phyloP scores from a whole-genome alignment of 192 early-diverging fungal species.

The Diversispora epigaea region DNA sequence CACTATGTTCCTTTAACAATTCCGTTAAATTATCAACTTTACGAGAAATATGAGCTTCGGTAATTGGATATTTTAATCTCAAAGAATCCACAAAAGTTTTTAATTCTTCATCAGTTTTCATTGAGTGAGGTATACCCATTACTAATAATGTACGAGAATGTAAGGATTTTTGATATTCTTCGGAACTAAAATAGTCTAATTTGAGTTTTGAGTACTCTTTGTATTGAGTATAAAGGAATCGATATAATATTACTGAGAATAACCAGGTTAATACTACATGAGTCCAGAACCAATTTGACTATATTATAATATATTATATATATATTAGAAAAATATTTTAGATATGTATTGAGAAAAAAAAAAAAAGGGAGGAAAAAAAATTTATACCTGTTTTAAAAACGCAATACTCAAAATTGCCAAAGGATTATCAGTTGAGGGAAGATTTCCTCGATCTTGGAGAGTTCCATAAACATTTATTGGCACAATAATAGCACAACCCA shows the following conservation, averaged over 20 bases:
- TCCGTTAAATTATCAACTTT: slow-evolving; percentile 65
- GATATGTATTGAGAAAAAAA: background rate
- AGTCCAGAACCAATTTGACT: slow-evolving; percentile 58
- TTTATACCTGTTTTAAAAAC: background rate
- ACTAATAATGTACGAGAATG: slow-evolving; percentile 70
- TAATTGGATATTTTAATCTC: slow-evolving; percentile 43
- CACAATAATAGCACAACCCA: slow-evolving; percentile 61
- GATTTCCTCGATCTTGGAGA: slow-evolving; percentile 34
- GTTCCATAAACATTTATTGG: slow-evolving; percentile 62
- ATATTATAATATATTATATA: slow-evolving; percentile 27
- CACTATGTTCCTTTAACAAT: slow-evolving; percentile 63
- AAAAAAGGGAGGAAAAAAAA: no score
- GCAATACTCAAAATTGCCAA: background rate
- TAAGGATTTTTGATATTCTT: slow-evolving; percentile 59
- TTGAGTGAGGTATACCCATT: slow-evolving; percentile 55
- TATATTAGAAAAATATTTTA: slow-evolving; percentile 16
- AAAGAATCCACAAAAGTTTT: slow-evolving; percentile 47
- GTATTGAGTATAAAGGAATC: slow-evolving; percentile 55
- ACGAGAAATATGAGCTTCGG: slow-evolving; percentile 65
- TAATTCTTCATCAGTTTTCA: slow-evolving; percentile 60
- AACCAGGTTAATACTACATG: slow-evolving; percentile 60
- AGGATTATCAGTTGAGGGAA: slow-evolving; percentile 33
- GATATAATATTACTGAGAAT: slow-evolving; percentile 56
- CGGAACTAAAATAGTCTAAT: slow-evolving; percentile 59
- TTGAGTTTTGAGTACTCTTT: slow-evolving; percentile 50